These are phyloP conservation scores for Thraustochytrium striatum DNA, from an alignment of 352 stramenopile genomes.

Conservation along the genomic window DNA sequence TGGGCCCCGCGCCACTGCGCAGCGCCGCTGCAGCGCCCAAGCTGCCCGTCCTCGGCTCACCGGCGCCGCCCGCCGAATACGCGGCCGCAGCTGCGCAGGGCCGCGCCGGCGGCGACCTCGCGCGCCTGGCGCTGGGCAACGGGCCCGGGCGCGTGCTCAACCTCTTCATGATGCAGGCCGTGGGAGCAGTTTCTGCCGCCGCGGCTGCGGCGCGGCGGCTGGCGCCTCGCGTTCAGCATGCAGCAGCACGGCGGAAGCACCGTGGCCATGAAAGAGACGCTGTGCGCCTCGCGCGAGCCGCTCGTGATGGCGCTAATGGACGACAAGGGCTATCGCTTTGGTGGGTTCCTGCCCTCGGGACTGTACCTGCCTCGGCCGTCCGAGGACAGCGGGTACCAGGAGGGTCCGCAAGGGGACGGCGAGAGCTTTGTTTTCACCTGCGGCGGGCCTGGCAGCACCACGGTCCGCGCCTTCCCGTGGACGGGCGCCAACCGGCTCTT, in stretches of 20 bases:
- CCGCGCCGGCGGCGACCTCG: background rate
- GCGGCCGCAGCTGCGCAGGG: background rate
- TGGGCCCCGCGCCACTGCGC: no score
- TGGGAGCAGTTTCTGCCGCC: background rate
- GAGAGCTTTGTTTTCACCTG: constrained; percentile 37
- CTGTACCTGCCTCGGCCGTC: background rate
- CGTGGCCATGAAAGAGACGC: background rate
- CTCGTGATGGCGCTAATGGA: constrained; percentile 32
- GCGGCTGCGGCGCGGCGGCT: background rate
- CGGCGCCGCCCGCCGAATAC: background rate
- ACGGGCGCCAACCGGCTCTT: constrained; percentile 32
- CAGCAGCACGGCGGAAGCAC: constrained; percentile 3
- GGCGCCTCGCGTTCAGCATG: background rate
- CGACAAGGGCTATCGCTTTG: constrained; percentile 13
- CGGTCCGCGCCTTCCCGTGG: constrained; percentile 21
- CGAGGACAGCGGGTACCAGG: background rate
- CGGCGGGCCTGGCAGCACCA: background rate
- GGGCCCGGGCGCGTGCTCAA: background rate
- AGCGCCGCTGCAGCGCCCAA: background rate
- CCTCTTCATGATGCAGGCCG: background rate
- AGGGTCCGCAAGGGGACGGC: constrained; percentile 8
- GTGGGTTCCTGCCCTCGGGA: constrained; percentile 26
- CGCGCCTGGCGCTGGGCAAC: background rate
- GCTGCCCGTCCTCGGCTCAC: background rate
- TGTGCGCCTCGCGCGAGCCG: background rate